Conservation (phyloP, 176 grass and related monocot species). For the Neostapfia colusana region DNA sequence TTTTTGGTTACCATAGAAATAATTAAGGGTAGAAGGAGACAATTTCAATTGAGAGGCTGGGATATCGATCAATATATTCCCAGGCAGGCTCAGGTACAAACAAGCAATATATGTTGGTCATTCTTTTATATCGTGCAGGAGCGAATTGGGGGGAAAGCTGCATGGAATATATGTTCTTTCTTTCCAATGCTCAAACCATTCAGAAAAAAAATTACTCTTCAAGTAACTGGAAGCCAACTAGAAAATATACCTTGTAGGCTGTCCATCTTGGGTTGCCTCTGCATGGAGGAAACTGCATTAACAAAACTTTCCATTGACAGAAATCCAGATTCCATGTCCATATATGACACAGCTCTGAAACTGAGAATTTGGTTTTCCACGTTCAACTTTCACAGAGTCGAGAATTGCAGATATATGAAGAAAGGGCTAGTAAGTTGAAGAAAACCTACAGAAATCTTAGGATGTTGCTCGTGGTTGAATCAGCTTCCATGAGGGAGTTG, state of each 20-base stretch:
- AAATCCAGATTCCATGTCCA: constrained; percentile 84
- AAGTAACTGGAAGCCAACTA: neutral
- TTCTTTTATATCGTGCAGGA: constrained; percentile 14
- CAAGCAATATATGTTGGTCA: neutral
- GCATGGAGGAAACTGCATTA: constrained; percentile 59
- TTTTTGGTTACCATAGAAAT: no score
- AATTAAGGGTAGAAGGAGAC: no score
- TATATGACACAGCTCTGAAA: constrained; percentile 73
- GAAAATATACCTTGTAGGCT: constrained; percentile 64
- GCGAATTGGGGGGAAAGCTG: neutral
- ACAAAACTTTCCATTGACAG: constrained; percentile 63
- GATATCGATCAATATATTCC: no score
- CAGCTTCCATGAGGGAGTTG: constrained; percentile 57
- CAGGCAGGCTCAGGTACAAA: neutral
- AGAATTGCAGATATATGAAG: constrained; percentile 18
- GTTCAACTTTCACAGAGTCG: constrained; percentile 25
- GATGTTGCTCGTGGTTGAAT: constrained; percentile 70
- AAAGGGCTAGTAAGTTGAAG: constrained; percentile 23
- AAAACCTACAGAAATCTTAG: constrained; percentile 78
- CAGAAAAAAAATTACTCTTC: neutral
- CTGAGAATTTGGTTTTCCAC: constrained; percentile 44
- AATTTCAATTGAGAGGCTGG: no score
- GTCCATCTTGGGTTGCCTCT: constrained; percentile 85
- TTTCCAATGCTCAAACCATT: neutral
- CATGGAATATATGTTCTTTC: neutral